A percentile compares a stretch with the other conserved stretches of the same genome.
phyloP scores from a whole-genome alignment of 2,329 filamentous ascomycete genomes.

The Xylaria sp. region DNA sequence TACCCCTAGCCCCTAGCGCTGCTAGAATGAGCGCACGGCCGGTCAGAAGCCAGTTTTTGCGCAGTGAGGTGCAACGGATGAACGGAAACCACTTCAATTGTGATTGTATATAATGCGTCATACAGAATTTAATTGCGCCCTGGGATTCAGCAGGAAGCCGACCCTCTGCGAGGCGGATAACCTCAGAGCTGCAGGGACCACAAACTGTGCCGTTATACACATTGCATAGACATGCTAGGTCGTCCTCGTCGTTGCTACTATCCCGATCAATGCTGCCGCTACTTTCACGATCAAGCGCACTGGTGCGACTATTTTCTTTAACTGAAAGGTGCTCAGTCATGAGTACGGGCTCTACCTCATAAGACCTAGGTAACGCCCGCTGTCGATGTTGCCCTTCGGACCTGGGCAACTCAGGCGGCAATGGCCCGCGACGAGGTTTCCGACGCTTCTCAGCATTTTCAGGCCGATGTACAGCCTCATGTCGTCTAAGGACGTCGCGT shows the following conservation, averaged over 20 bases:
- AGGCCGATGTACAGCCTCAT: slow-evolving; percentile 27
- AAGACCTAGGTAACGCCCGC: not conserved
- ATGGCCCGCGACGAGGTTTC: slow-evolving; percentile 26
- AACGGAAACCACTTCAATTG: slow-evolving; percentile 33
- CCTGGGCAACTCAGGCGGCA: slow-evolving; percentile 19
- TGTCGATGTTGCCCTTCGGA: not conserved
- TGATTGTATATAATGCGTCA: slow-evolving; percentile 31
- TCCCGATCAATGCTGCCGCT: not conserved
- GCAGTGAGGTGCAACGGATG: slow-evolving; percentile 20
- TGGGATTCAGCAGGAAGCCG: slow-evolving; percentile 18
- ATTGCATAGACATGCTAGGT: slow-evolving; percentile 18
- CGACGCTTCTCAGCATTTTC: slow-evolving; percentile 30
- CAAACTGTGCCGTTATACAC: slow-evolving; percentile 27
- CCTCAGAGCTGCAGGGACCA: slow-evolving; percentile 17
- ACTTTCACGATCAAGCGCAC: not conserved
- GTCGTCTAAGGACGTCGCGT: slow-evolving; percentile 24
- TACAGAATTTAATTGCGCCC: slow-evolving; percentile 26
- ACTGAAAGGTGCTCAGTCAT: not conserved
- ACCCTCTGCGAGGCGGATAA: slow-evolving; percentile 24
- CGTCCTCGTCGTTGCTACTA: not conserved
- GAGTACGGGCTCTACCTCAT: not conserved
- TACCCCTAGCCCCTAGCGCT: slow-evolving; percentile 23
- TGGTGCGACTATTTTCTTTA: not conserved
- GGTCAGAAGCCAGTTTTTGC: slow-evolving; percentile 24
- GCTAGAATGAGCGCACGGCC: slow-evolving; percentile 30